Conservation (phyloP, 2,329 filamentous ascomycete genomes). For the Fusarium longipes region DNA sequence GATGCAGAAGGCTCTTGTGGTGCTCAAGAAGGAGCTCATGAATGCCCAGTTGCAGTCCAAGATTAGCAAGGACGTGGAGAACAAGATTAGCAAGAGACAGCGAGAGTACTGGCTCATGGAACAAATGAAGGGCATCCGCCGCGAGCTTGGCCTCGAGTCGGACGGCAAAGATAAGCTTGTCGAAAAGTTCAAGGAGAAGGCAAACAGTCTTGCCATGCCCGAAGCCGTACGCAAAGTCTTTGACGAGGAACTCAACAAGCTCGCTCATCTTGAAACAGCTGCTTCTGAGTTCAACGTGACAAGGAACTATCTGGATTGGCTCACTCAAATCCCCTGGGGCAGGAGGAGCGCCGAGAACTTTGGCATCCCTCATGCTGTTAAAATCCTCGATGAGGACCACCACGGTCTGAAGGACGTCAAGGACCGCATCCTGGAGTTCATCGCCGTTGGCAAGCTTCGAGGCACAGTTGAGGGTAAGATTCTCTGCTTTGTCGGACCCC, state of each 20-base stretch:
- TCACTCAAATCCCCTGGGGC: constrained; percentile 98
- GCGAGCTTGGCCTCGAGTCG: constrained; percentile 94
- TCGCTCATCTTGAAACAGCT: constrained; percentile 92
- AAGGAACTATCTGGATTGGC: constrained; percentile 97
- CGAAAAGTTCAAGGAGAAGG: constrained; percentile 97
- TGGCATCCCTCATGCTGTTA: constrained; percentile 89
- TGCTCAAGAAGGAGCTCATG: constrained; percentile 98
- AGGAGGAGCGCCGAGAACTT: constrained; percentile 97
- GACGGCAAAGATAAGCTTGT: constrained; percentile 98
- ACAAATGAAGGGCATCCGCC: constrained; percentile 98
- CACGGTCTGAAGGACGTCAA: constrained; percentile 98
- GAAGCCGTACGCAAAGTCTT: constrained; percentile 97
- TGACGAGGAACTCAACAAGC: constrained; percentile 97
- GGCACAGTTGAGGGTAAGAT: constrained; percentile 99
- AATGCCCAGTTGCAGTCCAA: constrained; percentile 97
- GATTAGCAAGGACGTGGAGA: constrained; percentile 97
- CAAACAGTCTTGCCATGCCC: constrained; percentile 92
- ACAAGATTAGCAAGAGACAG: constrained; percentile 96
- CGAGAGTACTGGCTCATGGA: constrained; percentile 99
- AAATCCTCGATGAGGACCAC: constrained; percentile 94
- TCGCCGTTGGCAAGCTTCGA: constrained; percentile 95
- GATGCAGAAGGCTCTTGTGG: constrained; percentile 88
- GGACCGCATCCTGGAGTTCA: constrained; percentile 97
- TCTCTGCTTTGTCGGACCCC: constrained; percentile 94
- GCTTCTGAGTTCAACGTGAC: constrained; percentile 99